phyloP scores from a whole-genome alignment of 1,284 basidiomycete genomes.

The Heterobasidion irregulare region DNA sequence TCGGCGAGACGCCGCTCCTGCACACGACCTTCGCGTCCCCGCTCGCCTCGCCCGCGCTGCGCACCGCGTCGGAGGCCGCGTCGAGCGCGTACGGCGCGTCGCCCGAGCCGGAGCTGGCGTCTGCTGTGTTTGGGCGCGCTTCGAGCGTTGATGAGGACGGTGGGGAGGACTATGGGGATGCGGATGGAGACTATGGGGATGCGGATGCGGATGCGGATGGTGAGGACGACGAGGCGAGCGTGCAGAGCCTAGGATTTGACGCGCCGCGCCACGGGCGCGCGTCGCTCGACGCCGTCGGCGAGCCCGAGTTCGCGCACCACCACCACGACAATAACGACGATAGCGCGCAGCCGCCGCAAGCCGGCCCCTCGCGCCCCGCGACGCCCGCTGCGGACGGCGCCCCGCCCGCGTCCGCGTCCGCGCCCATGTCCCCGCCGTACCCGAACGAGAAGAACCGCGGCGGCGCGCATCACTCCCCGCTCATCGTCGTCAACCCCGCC shows the following conservation, averaged over 20 bases:
- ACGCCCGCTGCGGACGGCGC: background rate
- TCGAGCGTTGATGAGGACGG: too few relatives aligned
- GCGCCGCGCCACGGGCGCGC: background rate
- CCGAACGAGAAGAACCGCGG: constrained; percentile 14
- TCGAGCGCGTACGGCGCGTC: constrained; percentile 27
- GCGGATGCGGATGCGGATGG: too few relatives aligned
- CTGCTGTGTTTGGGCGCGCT: constrained; percentile 11
- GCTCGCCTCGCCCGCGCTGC: constrained; percentile 36
- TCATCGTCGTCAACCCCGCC: constrained; percentile 16
- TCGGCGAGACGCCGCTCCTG: background rate
- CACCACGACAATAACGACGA: too few relatives aligned
- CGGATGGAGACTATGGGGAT: too few relatives aligned
- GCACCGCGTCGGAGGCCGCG: background rate
- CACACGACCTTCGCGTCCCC: background rate
- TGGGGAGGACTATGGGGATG: too few relatives aligned
- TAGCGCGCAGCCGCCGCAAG: too few relatives aligned
- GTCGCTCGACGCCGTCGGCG: too few relatives aligned
- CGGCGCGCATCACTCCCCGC: constrained; percentile 10
- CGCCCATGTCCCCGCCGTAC: constrained; percentile 1
- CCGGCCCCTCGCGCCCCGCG: background rate
- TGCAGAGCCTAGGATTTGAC: constrained; percentile 13
- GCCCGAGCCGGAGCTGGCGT: too few relatives aligned
- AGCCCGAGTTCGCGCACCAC: too few relatives aligned
- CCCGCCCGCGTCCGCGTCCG: constrained; percentile 6
- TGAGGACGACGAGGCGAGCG: too few relatives aligned